Base-by-base conservation (phyloP, 352 stramenopile species). In the Hyaloperonospora arabidopsidis region DNA sequence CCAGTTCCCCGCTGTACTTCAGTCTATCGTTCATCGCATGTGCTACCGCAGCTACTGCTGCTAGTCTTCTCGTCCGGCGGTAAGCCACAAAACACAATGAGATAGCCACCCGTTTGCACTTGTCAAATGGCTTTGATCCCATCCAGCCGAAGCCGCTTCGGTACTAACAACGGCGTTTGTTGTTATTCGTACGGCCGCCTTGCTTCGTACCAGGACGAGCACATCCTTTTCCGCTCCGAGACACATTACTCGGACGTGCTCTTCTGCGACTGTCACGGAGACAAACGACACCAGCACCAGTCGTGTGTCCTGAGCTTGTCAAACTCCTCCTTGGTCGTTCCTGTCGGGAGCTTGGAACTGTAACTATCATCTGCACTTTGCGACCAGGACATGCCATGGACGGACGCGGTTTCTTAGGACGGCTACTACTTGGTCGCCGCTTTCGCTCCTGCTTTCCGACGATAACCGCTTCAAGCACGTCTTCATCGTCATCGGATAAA, bases 21-120 rank as follows among this genome's bases (percentile, higher is more conserved):
- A 70, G 72, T 34, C 52, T 83, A n/a, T 79, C 72, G 2, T 65
- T 83, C 35, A 67, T 83, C 11, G 72, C 68, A 1, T 83, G 72
- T 17, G 72, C 70, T 22, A 80, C 68, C 0, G 70, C 70, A 17
- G 72, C 70, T 29, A 79, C 70, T 14, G 70, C 70, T 2, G 72
- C 69, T 2, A 55, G 70, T 14, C 54, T 83, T 19, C 49, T 74
- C 6, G 64, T 65, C n/a, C 72, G 72, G 14, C 56, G 72, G 25
- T 79, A 70, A 75, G 52, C 39, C 32, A 51, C 44, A 32, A 59
- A 57, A 36, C 21, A n/a, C 46, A 36, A 34, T 45, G 36, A 23
- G 39, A 48, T 28, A 28, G 44, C 50, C 18, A 28, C 22, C 51
- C 43, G 32, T 43, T 59, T 47, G 19, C 22, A 40, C 15, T 32